Evolutionary conservation across 2,329 filamentous ascomycete genomes (phyloP).

Genomic region (Fusarium sp.): DNA sequence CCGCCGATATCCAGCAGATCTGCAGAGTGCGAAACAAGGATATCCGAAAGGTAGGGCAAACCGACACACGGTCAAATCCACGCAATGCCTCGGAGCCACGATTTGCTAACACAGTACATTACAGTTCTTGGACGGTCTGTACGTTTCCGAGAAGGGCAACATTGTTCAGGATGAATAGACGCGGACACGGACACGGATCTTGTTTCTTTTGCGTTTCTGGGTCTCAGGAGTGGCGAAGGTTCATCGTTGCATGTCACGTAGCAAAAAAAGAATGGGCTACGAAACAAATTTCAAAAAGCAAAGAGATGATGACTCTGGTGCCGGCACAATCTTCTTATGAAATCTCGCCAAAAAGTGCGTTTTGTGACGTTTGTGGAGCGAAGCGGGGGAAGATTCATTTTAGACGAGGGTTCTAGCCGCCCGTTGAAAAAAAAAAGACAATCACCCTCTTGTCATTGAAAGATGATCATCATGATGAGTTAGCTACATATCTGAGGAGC

Average conservation of each 20-base stretch:
- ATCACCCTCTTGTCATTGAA: slow-evolving; percentile 16
- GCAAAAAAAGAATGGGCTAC: slow-evolving; percentile 59
- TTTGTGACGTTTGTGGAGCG: slow-evolving; percentile 38
- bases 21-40: slow-evolving; percentile 99
- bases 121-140: slow-evolving; percentile 99
- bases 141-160: slow-evolving; percentile 99
- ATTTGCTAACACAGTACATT: slow-evolving; percentile 37
- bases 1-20: slow-evolving; percentile 99
- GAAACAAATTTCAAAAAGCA: slow-evolving; percentile 55
- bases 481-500: slow-evolving; percentile 24
- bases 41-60: slow-evolving; percentile 91
- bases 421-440: slow-evolving; percentile 22
- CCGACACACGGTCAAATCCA: not conserved
- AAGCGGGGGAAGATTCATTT: slow-evolving; percentile 20
- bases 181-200: slow-evolving; percentile 52
- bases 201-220: slow-evolving; percentile 71
- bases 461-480: slow-evolving; percentile 25
- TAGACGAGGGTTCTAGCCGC: slow-evolving; percentile 36
- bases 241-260: slow-evolving; percentile 72
- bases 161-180: slow-evolving; percentile 80
- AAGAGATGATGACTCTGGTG: slow-evolving; percentile 50
- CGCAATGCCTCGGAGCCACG: not conserved
- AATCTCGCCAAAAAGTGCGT: slow-evolving; percentile 26
- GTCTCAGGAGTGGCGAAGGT: slow-evolving; percentile 73
- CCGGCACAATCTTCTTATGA: slow-evolving; percentile 27